A percentile compares a stretch with the other conserved stretches of the same genome.
Evolutionary conservation across 176 grass and related monocot species (phyloP).

Genomic region (Avena sativa): DNA sequence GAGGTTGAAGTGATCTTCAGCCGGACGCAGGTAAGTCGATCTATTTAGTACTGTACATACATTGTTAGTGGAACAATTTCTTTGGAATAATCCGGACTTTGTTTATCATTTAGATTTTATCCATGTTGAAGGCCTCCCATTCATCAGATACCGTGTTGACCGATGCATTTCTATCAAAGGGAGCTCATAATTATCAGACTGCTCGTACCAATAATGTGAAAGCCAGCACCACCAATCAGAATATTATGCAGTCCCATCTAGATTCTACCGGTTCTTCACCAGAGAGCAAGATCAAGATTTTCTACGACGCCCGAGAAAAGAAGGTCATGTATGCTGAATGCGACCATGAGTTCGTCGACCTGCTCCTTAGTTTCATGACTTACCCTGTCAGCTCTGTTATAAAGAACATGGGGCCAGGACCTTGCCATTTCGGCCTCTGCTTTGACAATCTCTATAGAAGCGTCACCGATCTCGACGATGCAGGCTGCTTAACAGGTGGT

Average conservation of each 20-base stretch:
- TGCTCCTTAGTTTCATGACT: slow-evolving; percentile 18
- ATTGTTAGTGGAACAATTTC: too few species aligned
- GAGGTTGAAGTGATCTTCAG: not conserved
- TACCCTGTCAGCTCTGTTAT: not conserved
- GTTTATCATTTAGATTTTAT: not conserved
- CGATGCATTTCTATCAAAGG: not conserved
- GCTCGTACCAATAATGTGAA: not conserved
- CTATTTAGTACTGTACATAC: too few species aligned
- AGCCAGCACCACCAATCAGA: not conserved
- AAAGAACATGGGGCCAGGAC: not conserved
- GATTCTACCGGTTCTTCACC: not conserved
- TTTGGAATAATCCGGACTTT: too few species aligned
- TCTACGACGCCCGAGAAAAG: not conserved
- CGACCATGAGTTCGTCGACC: not conserved
- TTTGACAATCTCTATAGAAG: slow-evolving; percentile 13
- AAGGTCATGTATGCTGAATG: slow-evolving; percentile 36
- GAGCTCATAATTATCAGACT: not conserved
- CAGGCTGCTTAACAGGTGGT: not conserved
- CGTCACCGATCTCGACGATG: not conserved
- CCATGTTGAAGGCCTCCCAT: not conserved
- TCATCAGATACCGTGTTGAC: not conserved
- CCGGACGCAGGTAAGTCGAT: not conserved
- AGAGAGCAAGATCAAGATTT: not conserved
- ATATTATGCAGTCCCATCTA: rapidly evolving
- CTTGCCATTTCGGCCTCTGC: not conserved